Evolutionary conservation across 225 moss, liverwort and hornwort genomes (phyloP).

Genomic region (Marchantia polymorpha): DNA sequence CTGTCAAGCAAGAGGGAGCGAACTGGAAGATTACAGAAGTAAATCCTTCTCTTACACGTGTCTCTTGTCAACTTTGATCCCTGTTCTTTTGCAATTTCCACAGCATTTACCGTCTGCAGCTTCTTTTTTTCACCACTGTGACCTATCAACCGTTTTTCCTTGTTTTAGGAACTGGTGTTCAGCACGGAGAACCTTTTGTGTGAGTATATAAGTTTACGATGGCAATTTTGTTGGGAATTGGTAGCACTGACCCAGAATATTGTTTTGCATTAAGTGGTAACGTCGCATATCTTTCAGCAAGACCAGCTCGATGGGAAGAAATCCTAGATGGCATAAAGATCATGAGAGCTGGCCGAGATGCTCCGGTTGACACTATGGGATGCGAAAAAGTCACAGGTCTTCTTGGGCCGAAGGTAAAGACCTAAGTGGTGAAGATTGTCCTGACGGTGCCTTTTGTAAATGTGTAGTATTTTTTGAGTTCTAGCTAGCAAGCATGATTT

Average conservation of each 20-base stretch:
- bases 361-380: constrained; percentile 53
- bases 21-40: background rate
- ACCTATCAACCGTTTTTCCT: background rate
- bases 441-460: background rate
- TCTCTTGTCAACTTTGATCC: background rate
- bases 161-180: constrained; percentile 9
- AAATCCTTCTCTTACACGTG: background rate
- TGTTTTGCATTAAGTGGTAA: background rate
- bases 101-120: no score
- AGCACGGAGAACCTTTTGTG: background rate
- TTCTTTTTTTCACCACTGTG: no score
- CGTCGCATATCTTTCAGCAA: constrained; percentile 16
- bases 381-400: constrained; percentile 43
- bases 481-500: background rate
- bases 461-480: background rate
- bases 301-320: constrained; percentile 41
- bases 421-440: background rate
- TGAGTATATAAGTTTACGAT: background rate
- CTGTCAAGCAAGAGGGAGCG: constrained; percentile 26
- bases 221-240: background rate
- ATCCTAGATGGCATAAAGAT: constrained; percentile 38
- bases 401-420: constrained; percentile 39
- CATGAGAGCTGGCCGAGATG: constrained; percentile 42
- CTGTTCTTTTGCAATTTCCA: background rate
- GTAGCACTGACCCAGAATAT: background rate